Percentiles rank a stretch among this genome's conserved stretches.
Conservation (phyloP, 148 eudicot species). For the Beta vulgaris region DNA sequence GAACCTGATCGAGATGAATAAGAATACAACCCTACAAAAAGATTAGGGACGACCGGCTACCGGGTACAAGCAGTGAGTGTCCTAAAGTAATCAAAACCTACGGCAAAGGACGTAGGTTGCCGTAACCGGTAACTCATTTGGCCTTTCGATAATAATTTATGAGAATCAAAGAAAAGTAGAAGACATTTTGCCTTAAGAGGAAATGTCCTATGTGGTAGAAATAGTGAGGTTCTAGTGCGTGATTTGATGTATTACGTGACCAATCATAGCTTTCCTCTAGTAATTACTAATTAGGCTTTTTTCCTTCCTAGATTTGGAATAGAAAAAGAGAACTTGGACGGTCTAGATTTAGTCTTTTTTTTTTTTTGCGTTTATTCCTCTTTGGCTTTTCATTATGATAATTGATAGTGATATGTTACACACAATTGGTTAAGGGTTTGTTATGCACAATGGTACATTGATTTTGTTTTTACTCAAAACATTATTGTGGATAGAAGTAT, state of each 20-base stretch:
- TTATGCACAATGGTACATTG: too few species aligned
- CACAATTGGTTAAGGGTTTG: too few species aligned
- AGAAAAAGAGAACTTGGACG: neutral
- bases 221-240: too few species aligned
- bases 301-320: constrained; percentile 2
- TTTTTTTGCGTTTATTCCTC: neutral
- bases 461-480: too few species aligned
- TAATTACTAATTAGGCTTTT: neutral
- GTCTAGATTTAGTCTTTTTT: constrained; percentile 2
- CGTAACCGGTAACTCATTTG: constrained; percentile 9
- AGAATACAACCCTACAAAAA: constrained; percentile 2
- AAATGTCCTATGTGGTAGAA: constrained; percentile 21
- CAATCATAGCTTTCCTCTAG: neutral
- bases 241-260: neutral
- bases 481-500: too few species aligned
- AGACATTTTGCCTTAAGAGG: constrained; percentile 18
- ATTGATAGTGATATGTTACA: neutral
- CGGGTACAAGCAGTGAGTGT: neutral
- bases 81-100: neutral
- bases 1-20: constrained; percentile 13
- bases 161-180: neutral
- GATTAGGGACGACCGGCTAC: neutral
- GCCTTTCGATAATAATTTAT: neutral
- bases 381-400: neutral
- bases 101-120: neutral